A percentile compares a stretch with the other conserved stretches of the same genome.
These are phyloP conservation scores for Debaryomyces subglobosus DNA, from an alignment of 1,139 yeast genomes.

Conservation along the genomic window DNA sequence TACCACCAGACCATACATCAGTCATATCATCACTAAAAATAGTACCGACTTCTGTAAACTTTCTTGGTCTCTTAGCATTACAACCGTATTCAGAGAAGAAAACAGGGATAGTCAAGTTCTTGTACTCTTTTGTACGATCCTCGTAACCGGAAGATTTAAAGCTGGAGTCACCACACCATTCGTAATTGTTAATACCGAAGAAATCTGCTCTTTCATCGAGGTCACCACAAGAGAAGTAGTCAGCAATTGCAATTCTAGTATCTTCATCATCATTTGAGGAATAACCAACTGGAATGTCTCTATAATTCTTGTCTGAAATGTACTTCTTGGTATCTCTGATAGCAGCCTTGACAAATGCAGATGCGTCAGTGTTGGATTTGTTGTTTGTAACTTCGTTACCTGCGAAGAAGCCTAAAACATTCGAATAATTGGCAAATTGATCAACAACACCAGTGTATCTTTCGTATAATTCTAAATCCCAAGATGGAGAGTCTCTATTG, in stretches of 20 bases:
- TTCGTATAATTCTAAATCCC: constrained; percentile 65
- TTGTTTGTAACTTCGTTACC: constrained; percentile 84
- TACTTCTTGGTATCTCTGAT: constrained; percentile 89
- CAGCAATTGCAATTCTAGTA: constrained; percentile 75
- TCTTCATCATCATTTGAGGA: constrained; percentile 85
- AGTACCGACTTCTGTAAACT: constrained; percentile 66
- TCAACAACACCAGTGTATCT: constrained; percentile 85
- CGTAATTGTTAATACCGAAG: constrained; percentile 89
- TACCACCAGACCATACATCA: constrained; percentile 88
- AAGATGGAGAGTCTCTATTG: constrained; percentile 75
- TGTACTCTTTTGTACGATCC: constrained; percentile 58
- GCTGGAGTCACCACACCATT: constrained; percentile 82
- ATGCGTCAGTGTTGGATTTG: constrained; percentile 53
- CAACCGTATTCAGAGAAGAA: constrained; percentile 89
- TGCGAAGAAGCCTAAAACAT: constrained; percentile 86
- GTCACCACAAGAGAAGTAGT: constrained; percentile 77
- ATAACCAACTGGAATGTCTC: constrained; percentile 88
- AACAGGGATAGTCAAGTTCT: constrained; percentile 72
- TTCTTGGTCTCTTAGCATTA: constrained; percentile 63
- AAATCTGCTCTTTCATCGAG: constrained; percentile 77
- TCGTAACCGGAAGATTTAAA: constrained; percentile 75
- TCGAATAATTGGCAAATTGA: constrained; percentile 79
- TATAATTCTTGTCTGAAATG: constrained; percentile 59
- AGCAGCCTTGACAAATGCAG: constrained; percentile 90
- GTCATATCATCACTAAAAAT: constrained; percentile 44